phyloP scores from a whole-genome alignment of 441 rosid genomes.

The Gossypium gossypioides region DNA sequence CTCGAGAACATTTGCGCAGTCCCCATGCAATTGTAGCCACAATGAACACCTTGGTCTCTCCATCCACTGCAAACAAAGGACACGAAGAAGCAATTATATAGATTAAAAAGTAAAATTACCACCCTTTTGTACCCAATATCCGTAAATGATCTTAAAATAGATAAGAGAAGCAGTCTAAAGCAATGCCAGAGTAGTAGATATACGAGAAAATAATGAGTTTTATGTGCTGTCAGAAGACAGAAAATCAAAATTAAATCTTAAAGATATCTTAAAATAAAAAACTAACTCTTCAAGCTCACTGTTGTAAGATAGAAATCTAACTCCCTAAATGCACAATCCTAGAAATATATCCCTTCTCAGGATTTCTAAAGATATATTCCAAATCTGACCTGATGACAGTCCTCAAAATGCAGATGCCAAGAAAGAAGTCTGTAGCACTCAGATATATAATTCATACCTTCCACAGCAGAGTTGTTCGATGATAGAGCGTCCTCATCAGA shows the following conservation, averaged over 20 bases:
- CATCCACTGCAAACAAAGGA: slow-evolving; percentile 47
- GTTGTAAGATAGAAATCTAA: slow-evolving; percentile 3
- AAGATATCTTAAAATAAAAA: background rate
- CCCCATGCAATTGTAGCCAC: slow-evolving; percentile 99
- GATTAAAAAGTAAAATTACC: slow-evolving; percentile 7
- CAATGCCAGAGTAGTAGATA: background rate
- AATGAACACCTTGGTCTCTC: slow-evolving; percentile 80
- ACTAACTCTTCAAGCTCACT: slow-evolving; percentile 8
- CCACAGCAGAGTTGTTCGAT: slow-evolving; percentile 39
- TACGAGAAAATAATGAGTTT: background rate
- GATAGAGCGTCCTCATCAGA: slow-evolving; percentile 61
- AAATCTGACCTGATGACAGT: background rate
- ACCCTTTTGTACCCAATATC: slow-evolving; percentile 7
- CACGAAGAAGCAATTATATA: slow-evolving; percentile 11
- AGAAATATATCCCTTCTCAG: background rate
- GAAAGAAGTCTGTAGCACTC: background rate
- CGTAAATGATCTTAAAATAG: background rate
- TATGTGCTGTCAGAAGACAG: background rate
- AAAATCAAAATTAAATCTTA: background rate
- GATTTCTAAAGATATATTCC: background rate
- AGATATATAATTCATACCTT: slow-evolving; percentile 43
- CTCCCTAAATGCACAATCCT: background rate
- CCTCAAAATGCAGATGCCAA: background rate
- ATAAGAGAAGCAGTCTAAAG: slow-evolving; percentile 1
- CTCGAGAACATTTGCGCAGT: slow-evolving; percentile 83